These are phyloP conservation scores for Geopyxis carbonaria DNA, from an alignment of 495 filamentous ascomycete species.

Conservation along the genomic window DNA sequence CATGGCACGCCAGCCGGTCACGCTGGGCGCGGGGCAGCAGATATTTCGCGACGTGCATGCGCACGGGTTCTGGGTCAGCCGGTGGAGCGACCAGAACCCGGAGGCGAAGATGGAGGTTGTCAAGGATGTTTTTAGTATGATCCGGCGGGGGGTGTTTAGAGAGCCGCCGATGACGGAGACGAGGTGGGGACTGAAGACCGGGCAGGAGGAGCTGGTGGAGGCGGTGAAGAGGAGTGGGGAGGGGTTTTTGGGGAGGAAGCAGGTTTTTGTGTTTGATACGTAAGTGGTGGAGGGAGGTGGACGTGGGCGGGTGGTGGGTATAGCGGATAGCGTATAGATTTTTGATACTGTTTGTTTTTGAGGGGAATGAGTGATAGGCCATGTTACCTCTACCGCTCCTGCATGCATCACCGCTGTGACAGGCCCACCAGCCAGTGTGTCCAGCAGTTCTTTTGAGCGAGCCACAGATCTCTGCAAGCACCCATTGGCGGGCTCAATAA, in stretches of 20 bases:
- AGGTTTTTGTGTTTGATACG: conserved; percentile 60
- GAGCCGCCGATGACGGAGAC: conserved; percentile 66
- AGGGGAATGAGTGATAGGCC: no score
- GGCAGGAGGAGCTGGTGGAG: conserved; percentile 40
- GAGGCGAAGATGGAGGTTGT: conserved; percentile 61
- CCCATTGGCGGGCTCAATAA: no score
- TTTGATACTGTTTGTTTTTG: no score
- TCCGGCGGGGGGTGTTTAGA: conserved; percentile 56
- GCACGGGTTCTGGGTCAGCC: conserved; percentile 86
- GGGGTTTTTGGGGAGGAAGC: conserved; percentile 72
- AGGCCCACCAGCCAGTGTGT: no score
- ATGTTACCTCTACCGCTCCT: no score
- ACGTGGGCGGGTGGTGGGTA: background rate
- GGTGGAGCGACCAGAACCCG: conserved; percentile 64
- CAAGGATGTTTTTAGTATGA: conserved; percentile 60
- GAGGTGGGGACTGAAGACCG: conserved; percentile 63
- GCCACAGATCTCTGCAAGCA: no score
- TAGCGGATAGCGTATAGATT: no score
- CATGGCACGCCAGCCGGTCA: conserved; percentile 73
- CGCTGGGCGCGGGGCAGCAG: conserved; percentile 55
- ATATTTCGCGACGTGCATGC: conserved; percentile 85
- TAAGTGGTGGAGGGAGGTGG: background rate
- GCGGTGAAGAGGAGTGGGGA: conserved; percentile 60
- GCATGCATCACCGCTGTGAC: no score
- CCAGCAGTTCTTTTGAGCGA: no score